These are phyloP conservation scores for Diaporthe nobilis DNA, from an alignment of 2,329 filamentous ascomycete genomes.

Conservation along the genomic window DNA sequence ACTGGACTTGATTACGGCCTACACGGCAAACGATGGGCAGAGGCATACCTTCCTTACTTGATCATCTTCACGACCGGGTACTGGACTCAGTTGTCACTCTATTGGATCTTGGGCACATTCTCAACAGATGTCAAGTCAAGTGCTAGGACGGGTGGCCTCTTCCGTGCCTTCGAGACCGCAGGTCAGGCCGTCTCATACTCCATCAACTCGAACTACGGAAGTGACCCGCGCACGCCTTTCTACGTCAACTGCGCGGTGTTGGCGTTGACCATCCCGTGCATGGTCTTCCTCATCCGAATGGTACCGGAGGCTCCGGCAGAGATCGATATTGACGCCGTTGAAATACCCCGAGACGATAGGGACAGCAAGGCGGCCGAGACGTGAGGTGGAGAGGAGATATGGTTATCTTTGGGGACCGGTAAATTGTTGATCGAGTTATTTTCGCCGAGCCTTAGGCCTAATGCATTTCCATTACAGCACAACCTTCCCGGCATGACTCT, in stretches of 20 bases:
- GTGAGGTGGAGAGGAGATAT: background rate
- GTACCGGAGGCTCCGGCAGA: conserved; percentile 38
- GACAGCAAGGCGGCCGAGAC: conserved; percentile 23
- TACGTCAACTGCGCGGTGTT: conserved; percentile 40
- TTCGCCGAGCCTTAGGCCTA: conserved; percentile 23
- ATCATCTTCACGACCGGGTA: conserved; percentile 42
- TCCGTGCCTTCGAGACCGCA: conserved; percentile 48
- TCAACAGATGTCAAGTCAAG: conserved; percentile 52
- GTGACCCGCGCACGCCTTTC: conserved; percentile 36
- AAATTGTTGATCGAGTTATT: background rate
- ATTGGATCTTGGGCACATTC: conserved; percentile 55
- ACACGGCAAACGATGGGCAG: conserved; percentile 38
- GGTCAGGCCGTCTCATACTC: conserved; percentile 51
- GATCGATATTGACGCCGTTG: conserved; percentile 38
- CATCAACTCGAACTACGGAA: conserved; percentile 47
- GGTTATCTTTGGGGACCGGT: background rate
- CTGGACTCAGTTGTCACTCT: conserved; percentile 46
- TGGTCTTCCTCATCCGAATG: conserved; percentile 37
- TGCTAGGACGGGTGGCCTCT: conserved; percentile 49
- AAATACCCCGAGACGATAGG: conserved; percentile 10
- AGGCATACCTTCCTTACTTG: conserved; percentile 41
- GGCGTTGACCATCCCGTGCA: conserved; percentile 37
- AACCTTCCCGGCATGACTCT: conserved; percentile 15
- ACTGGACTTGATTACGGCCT: conserved; percentile 35
- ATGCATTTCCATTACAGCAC: conserved; percentile 28